Evolutionary conservation across 768 basidiomycete genomes (phyloP).

Genomic region (Naematelia aurantialba): DNA sequence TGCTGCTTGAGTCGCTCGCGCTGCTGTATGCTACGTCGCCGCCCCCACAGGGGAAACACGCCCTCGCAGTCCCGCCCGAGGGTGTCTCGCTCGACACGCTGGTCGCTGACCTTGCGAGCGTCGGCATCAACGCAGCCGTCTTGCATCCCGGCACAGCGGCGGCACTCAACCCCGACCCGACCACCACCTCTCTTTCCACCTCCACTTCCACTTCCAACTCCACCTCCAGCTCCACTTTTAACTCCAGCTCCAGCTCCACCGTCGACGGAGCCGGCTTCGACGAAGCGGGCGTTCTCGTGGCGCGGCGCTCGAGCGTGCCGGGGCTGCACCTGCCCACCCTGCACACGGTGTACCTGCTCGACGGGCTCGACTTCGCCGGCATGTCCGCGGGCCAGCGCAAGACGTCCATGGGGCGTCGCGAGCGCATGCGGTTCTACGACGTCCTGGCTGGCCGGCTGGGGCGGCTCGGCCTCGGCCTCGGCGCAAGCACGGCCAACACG

Average conservation of each 20-base stretch:
- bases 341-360: constrained; percentile 20
- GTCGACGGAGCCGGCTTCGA: too few relatives aligned
- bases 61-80: constrained; percentile 14
- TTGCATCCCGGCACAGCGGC: neutral
- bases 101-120: constrained; percentile 3
- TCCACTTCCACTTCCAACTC: too few relatives aligned
- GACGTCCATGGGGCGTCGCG: constrained; percentile 6
- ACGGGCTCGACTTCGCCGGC: constrained; percentile 13
- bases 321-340: constrained; percentile 14
- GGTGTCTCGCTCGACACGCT: constrained; percentile 11
- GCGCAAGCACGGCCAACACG: too few relatives aligned
- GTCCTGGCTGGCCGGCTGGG: constrained; percentile 17
- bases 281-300: constrained; percentile 7
- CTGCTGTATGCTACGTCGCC: constrained; percentile 14
- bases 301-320: constrained; percentile 10
- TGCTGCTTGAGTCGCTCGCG: constrained; percentile 18
- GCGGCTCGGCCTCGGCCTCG: constrained; percentile 17
- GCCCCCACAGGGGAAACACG: constrained; percentile 9
- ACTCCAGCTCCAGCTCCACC: too few relatives aligned
- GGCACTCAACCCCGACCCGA: neutral
- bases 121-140: constrained; percentile 8
- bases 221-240: too few relatives aligned
- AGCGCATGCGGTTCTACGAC: constrained; percentile 12
- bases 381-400: constrained; percentile 9
- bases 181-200: too few relatives aligned